phyloP scores from a whole-genome alignment of 768 basidiomycete species.

The Podaxis carcinomalis region DNA sequence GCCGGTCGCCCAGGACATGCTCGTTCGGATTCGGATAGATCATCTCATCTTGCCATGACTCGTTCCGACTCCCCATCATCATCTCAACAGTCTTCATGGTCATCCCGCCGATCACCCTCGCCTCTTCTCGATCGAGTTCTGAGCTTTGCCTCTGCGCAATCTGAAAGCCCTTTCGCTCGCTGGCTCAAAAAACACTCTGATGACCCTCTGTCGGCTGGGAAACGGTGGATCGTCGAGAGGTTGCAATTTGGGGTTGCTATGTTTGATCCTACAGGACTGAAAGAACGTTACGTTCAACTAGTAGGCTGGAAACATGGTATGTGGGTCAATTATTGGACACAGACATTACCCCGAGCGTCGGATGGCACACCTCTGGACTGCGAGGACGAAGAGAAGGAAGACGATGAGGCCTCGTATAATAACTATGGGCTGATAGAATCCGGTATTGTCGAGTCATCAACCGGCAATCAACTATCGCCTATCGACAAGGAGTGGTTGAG shows the following conservation, averaged over 20 bases:
- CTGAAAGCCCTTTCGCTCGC: slow-evolving; percentile 39
- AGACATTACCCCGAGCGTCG: slow-evolving; percentile 26
- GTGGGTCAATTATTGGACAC: slow-evolving; percentile 64
- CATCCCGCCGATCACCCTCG: slow-evolving; percentile 17
- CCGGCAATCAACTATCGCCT: slow-evolving; percentile 2
- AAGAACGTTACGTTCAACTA: slow-evolving; percentile 42
- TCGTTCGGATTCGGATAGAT: slow-evolving; percentile 10
- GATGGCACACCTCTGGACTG: not conserved
- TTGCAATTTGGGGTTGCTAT: slow-evolving; percentile 57
- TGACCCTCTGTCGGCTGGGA: slow-evolving; percentile 43
- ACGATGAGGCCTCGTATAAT: slow-evolving; percentile 16
- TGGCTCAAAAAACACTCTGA: slow-evolving; percentile 53
- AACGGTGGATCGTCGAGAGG: slow-evolving; percentile 48
- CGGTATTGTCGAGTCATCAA: slow-evolving; percentile 16
- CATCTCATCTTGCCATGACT: slow-evolving; percentile 13
- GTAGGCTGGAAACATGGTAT: slow-evolving; percentile 46
- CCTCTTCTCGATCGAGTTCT: slow-evolving; percentile 33
- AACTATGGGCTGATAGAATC: slow-evolving; percentile 23
- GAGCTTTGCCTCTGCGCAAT: slow-evolving; percentile 33
- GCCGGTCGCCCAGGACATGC: not conserved
- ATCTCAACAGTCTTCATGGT: slow-evolving; percentile 6
- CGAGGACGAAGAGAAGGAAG: slow-evolving; percentile 10
- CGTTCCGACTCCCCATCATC: slow-evolving; percentile 12
- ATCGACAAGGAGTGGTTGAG: slow-evolving; percentile 15
- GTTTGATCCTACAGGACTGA: slow-evolving; percentile 51